Conservation (phyloP, 2,329 filamentous ascomycete species). For the Metarhizium brunneum region DNA sequence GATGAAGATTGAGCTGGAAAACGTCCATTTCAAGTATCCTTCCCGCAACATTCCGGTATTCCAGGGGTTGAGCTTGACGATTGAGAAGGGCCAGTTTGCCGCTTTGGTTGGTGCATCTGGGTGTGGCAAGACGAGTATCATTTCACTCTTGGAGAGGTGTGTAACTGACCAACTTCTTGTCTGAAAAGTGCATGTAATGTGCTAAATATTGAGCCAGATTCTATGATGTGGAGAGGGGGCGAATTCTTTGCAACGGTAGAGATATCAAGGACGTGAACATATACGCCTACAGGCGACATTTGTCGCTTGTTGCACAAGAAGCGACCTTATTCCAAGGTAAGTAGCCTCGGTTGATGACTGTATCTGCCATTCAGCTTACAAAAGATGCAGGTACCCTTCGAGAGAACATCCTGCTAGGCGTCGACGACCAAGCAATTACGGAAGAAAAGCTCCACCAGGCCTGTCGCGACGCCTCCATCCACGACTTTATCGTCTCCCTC, state of each 20-base stretch:
- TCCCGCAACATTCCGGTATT: conserved; percentile 49
- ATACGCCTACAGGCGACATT: conserved; percentile 49
- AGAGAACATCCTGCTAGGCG: conserved; percentile 61
- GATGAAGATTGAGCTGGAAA: conserved; percentile 45
- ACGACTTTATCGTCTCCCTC: conserved; percentile 60
- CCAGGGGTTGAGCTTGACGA: conserved; percentile 50
- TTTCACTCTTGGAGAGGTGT: conserved; percentile 47
- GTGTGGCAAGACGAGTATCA: conserved; percentile 64
- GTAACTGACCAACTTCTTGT: background rate
- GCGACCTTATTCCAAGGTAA: conserved; percentile 59
- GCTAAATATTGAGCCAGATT: conserved; percentile 35
- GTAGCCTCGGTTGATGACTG: background rate
- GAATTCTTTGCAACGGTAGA: conserved; percentile 53
- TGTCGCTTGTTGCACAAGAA: conserved; percentile 69
- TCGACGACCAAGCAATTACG: conserved; percentile 41
- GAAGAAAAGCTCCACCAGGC: conserved; percentile 42
- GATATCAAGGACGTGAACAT: conserved; percentile 52
- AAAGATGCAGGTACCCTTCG: conserved; percentile 41
- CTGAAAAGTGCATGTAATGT: background rate
- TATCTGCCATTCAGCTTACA: background rate
- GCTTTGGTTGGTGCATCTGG: conserved; percentile 63
- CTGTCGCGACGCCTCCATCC: conserved; percentile 55
- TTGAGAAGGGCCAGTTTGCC: conserved; percentile 60
- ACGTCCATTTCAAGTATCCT: conserved; percentile 53
- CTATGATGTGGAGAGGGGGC: conserved; percentile 57